Evolutionary conservation across 108 stramenopile genomes (phyloP).

Genomic region (Chaetoceros tenuissimus): DNA sequence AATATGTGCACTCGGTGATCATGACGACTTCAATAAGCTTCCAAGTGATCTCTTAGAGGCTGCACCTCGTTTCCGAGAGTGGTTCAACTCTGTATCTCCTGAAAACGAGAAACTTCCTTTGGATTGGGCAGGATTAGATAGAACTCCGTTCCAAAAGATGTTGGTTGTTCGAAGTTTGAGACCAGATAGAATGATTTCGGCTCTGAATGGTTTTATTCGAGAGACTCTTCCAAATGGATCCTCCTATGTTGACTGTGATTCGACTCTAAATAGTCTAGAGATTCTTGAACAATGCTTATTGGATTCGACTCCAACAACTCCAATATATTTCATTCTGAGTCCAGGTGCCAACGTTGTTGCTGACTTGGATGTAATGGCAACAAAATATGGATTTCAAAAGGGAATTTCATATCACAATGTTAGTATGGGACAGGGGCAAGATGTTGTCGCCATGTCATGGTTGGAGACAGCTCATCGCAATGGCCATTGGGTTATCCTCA

Average conservation of each 20-base stretch:
- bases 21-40: conserved; percentile 81
- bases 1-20: conserved; percentile 51
- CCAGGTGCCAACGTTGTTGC: conserved; percentile 88
- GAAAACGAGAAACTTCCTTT: conserved; percentile 87
- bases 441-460: conserved; percentile 78
- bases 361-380: conserved; percentile 75
- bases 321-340: conserved; percentile 88
- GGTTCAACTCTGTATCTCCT: conserved; percentile 80
- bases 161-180: conserved; percentile 81
- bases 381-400: conserved; percentile 72
- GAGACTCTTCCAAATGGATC: conserved; percentile 58
- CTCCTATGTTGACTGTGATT: conserved; percentile 82
- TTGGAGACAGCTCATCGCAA: conserved; percentile 83
- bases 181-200: conserved; percentile 77
- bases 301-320: conserved; percentile 76
- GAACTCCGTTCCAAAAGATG: conserved; percentile 86
- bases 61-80: conserved; percentile 82
- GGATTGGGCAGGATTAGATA: conserved; percentile 84
- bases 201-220: conserved; percentile 70
- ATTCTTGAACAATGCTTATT: conserved; percentile 62
- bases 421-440: conserved; percentile 92
- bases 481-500: conserved; percentile 90
- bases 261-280: conserved; percentile 68
- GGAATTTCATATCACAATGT: conserved; percentile 86
- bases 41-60: conserved; percentile 80